A percentile compares a stretch with the other conserved stretches of the same genome.
Conservation (phyloP, 2,329 filamentous ascomycete genomes). For the Exophiala sideris region DNA sequence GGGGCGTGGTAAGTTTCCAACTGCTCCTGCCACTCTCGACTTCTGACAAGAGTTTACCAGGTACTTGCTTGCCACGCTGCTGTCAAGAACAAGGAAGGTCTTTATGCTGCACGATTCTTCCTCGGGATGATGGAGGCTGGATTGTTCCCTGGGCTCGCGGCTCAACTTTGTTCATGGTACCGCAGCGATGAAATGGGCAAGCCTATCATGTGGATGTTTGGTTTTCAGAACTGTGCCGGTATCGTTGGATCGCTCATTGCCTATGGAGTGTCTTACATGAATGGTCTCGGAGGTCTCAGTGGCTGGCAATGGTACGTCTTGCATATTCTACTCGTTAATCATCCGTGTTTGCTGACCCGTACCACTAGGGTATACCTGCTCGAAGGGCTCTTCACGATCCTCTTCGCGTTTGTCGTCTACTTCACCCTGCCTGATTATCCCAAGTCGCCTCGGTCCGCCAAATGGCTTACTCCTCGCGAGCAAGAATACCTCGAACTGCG, state of each 20-base stretch:
- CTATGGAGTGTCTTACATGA: conserved; percentile 28
- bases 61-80: conserved; percentile 36
- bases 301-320: conserved; percentile 28
- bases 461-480: conserved; percentile 46
- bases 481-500: conserved; percentile 50
- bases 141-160: conserved; percentile 42
- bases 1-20: conserved; percentile 32
- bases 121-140: conserved; percentile 44
- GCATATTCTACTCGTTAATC: neutral
- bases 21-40: neutral
- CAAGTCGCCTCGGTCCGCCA: conserved; percentile 41
- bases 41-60: conserved; percentile 1
- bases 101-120: conserved; percentile 41
- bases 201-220: conserved; percentile 45
- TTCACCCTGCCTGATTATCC: conserved; percentile 46
- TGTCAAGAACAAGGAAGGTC: conserved; percentile 38
- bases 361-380: conserved; percentile 41
- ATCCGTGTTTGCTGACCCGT: conserved; percentile 5
- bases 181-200: conserved; percentile 45
- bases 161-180: conserved; percentile 48
- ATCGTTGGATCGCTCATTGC: conserved; percentile 36
- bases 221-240: conserved; percentile 36
- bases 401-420: conserved; percentile 40
- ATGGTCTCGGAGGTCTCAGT: conserved; percentile 26
- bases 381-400: conserved; percentile 43